A percentile compares a stretch with the other conserved stretches of the same genome.
These are phyloP conservation scores for Capsicum chinense DNA, from an alignment of 257 asterid species.

Conservation along the genomic window DNA sequence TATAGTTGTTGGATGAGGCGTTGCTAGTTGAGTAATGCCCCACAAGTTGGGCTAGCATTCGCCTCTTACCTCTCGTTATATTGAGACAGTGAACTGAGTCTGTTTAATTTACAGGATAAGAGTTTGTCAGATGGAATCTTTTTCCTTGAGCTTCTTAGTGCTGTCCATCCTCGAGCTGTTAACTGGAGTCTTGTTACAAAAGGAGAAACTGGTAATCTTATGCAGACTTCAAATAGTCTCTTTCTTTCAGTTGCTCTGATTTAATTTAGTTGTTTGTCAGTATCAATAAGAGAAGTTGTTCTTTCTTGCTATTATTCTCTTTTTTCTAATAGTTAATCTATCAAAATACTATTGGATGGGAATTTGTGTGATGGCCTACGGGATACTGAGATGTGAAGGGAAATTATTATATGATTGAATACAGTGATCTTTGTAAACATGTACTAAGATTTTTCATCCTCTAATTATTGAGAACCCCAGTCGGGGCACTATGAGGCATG, in stretches of 20 bases:
- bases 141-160: constrained; percentile 94
- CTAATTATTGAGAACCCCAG: not conserved
- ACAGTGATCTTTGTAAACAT: not conserved
- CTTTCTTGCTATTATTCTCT: not conserved
- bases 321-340: not conserved
- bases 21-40: not conserved
- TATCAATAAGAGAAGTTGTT: not conserved
- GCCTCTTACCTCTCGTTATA: not conserved
- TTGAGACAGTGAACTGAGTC: constrained; percentile 4
- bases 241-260: constrained; percentile 9
- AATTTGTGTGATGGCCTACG: not conserved
- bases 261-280: not conserved
- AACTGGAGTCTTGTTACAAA: constrained; percentile 98
- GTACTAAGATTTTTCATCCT: not conserved
- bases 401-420: not conserved
- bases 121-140: constrained; percentile 81
- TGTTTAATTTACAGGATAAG: constrained; percentile 68
- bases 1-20: constrained; percentile 1
- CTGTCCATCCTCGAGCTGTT: constrained; percentile 93
- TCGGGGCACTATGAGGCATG: not conserved
- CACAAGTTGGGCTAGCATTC: constrained; percentile 7
- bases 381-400: not conserved
- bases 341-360: not conserved
- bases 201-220: constrained; percentile 70
- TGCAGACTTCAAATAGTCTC: constrained; percentile 26